phyloP scores from a whole-genome alignment of 371 early-diverging fungal genomes.

The Lichtheimia ornata region DNA sequence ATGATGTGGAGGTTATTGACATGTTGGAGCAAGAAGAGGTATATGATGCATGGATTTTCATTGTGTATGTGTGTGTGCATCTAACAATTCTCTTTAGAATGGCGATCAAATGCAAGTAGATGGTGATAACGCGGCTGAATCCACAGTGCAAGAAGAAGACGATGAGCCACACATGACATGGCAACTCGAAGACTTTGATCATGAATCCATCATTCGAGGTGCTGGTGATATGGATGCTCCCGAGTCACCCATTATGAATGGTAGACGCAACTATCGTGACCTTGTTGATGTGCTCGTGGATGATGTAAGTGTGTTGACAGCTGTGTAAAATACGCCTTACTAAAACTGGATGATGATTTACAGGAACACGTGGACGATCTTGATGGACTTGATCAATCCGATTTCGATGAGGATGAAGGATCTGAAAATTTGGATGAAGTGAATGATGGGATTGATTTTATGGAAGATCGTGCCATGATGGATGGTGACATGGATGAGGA shows the following conservation, averaged over 20 bases:
- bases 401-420: conserved; percentile 52
- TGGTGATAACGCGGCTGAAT: conserved; percentile 37
- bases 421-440: conserved; percentile 51
- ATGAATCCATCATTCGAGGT: conserved; percentile 41
- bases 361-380: conserved; percentile 44
- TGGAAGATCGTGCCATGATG: conserved; percentile 44
- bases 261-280: conserved; percentile 22
- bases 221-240: conserved; percentile 23
- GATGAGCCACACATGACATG: conserved; percentile 53
- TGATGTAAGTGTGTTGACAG: conserved; percentile 25
- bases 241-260: conserved; percentile 46
- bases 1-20: conserved; percentile 63
- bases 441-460: conserved; percentile 43
- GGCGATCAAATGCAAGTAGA: background rate
- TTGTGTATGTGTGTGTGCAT: conserved; percentile 10
- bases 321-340: no score
- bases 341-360: background rate
- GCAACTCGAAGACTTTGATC: conserved; percentile 56
- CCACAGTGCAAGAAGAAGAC: conserved; percentile 54
- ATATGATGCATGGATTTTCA: conserved; percentile 51
- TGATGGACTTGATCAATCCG: conserved; percentile 47
- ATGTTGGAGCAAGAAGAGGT: conserved; percentile 58
- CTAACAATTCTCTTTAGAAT: background rate
- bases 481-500: conserved; percentile 40
- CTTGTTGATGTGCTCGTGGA: conserved; percentile 28